Evolutionary conservation across 1,139 yeast species (phyloP), one percentile per base, ranked within the genome.

Genomic region (Hemisphaericaspora xylanilytica): DNA sequence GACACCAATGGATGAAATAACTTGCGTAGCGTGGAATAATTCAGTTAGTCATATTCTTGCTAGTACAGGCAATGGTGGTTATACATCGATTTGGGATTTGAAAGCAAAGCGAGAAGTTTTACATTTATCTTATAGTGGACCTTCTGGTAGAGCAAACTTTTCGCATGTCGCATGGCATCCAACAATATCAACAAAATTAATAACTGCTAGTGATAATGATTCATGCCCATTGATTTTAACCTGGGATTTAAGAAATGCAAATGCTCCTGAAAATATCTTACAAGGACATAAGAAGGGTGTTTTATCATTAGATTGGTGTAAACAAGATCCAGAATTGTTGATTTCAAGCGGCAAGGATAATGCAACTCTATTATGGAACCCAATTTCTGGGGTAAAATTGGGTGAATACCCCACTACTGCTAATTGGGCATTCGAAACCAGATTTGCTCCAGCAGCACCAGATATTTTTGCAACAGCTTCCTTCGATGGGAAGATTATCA

Each of bases 221-320:
- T 68, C 75, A 13, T 81, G 82, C 45, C 96, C 98, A 9, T 75
- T 86, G 28, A 81, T 94, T 40, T 67, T 88, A 49, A 73, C 92
- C 12, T 94, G 98, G 98, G 97, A 92, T 67, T 75, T 94, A 56
- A 80, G 97, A 62, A 92, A 92, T 59, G 80, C 96, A 17, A 85
- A 85, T 56, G 90, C 86, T 16, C 98, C 99, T 6, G 90, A 87
- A 57, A 67, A 68, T 46, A 70, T 85, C 21, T 64, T 92, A 54
- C 65, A 69, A 37, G 97, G 97, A 39, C 97, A 92, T 59, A 77
- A 80, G 38, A 85, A 85, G 62, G 98, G 98, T 25, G 83, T 92
- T 12, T 65, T 92, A 41, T 86, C 96, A 3, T 65, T 92, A 44
- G 97, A 92, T 58, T 94, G 99, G 99, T 89, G 97, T 62, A 64